Evolutionary conservation across 306 rosid genomes (phyloP).

Genomic region (Rosa lucieae): DNA sequence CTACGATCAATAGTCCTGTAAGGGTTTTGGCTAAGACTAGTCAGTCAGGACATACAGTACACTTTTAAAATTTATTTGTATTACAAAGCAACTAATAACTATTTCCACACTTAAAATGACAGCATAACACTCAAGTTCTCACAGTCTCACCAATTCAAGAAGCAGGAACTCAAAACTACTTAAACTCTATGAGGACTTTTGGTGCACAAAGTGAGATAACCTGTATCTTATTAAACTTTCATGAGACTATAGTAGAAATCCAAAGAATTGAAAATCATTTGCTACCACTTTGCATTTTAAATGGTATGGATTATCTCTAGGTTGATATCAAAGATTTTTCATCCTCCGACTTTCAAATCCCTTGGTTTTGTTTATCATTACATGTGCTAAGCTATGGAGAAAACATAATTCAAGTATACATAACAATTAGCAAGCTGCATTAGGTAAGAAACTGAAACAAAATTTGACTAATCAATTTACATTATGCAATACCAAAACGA

Average conservation of each 20-base stretch:
- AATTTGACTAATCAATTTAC: not conserved
- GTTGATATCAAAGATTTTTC: not conserved
- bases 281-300: not conserved
- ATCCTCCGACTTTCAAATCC: not conserved
- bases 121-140: not conserved
- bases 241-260: not conserved
- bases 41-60: not conserved
- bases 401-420: not conserved
- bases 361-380: not conserved
- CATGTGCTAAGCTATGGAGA: not conserved
- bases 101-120: not conserved
- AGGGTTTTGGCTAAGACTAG: not conserved
- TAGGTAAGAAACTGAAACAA: not conserved
- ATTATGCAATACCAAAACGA: not conserved
- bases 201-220: not conserved
- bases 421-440: not conserved
- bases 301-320: not conserved
- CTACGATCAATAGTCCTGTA: slow-evolving; percentile 37
- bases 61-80: not conserved
- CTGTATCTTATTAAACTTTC: not conserved
- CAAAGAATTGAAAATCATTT: not conserved
- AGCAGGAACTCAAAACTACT: not conserved
- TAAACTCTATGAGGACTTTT: not conserved
- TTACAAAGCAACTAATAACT: not conserved
- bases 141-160: not conserved